Conservation (phyloP, 1,139 yeast genomes). For the Zhuliangozyma parablackwelliae region DNA sequence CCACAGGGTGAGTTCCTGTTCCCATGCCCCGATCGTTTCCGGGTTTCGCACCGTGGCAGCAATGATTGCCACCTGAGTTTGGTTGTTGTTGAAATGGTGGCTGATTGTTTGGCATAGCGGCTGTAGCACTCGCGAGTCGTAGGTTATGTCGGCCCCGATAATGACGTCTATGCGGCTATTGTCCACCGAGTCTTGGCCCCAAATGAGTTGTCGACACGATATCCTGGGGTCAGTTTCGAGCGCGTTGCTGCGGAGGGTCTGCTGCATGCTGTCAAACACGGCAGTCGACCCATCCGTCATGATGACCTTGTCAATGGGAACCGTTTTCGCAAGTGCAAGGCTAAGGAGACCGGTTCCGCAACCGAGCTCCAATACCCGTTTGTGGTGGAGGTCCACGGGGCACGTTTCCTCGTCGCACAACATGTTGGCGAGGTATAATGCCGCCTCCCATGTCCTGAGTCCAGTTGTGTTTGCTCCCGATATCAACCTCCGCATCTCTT, state of each 20-base stretch:
- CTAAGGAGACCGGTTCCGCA: slow-evolving; percentile 91
- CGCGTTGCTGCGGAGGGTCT: slow-evolving; percentile 45
- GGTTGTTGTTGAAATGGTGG: slow-evolving; percentile 30
- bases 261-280: slow-evolving; percentile 49
- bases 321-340: slow-evolving; percentile 41
- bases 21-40: slow-evolving; percentile 55
- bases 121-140: slow-evolving; percentile 62
- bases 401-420: slow-evolving; percentile 17
- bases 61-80: slow-evolving; percentile 36
- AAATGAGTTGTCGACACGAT: slow-evolving; percentile 36
- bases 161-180: slow-evolving; percentile 38
- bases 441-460: slow-evolving; percentile 91
- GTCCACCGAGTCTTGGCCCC: slow-evolving; percentile 48
- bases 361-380: slow-evolving; percentile 65
- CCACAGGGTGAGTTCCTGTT: slow-evolving; percentile 27
- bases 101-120: slow-evolving; percentile 48
- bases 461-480: slow-evolving; percentile 85
- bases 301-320: slow-evolving; percentile 27
- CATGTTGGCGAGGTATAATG: slow-evolving; percentile 58
- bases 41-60: slow-evolving; percentile 74
- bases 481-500: slow-evolving; percentile 61
- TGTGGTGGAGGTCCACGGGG: slow-evolving; percentile 11
- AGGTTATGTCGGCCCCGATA: slow-evolving; percentile 84
- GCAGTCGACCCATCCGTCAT: slow-evolving; percentile 77
- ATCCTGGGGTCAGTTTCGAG: slow-evolving; percentile 9